Evolutionary conservation across 2,329 filamentous ascomycete genomes (phyloP), one percentile per base, ranked within the genome.

Genomic region (Neofusicoccum kwambonambiense): DNA sequence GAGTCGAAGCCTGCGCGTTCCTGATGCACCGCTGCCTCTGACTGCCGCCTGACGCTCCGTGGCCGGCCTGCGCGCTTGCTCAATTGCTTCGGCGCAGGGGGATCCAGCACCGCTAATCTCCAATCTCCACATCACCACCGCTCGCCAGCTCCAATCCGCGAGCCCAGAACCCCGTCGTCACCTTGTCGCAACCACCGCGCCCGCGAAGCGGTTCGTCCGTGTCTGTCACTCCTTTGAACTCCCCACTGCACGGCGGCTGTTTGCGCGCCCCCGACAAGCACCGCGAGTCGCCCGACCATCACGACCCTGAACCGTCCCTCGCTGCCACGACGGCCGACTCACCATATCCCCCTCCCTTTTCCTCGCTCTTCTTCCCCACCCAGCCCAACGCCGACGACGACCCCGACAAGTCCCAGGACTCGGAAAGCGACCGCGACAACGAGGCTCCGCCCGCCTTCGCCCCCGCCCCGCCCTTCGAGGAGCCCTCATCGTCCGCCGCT

Each of bases 301-400:
- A 45, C 39, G 51, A 56, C 62, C 63, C 19, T 62, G 66, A 58
- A 41, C 63, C 45, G 63, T 65, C 63, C 22, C 47, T 58, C 63
- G 54, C 68, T 74, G 66, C 81, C 47, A 80, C 83, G 56, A 77
- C 76, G 75, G 79, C 81, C 74, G 81, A 85, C 68, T 86, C 85
- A 67, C 79, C 80, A 65, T 78, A 80, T 65, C 86, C 87, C 68
- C 87, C 87, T 67, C 84, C 87, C 67, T 89, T 89, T 77, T 87
- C 86, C 65, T 87, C 86, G 39, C 84, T 88, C 74, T 87, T 86
- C 76, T 86, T 85, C 71, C 77, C 82, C 45, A 75, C 82, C 64
- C 73, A 77, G 68, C 81, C 72, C 75, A n/a, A 72, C 62, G 72
- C 77, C 62, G 75, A 81, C 67, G 79, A 81, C 67, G 83, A 84